Conservation (phyloP, 441 rosid genomes). For the Manihot esculenta region DNA sequence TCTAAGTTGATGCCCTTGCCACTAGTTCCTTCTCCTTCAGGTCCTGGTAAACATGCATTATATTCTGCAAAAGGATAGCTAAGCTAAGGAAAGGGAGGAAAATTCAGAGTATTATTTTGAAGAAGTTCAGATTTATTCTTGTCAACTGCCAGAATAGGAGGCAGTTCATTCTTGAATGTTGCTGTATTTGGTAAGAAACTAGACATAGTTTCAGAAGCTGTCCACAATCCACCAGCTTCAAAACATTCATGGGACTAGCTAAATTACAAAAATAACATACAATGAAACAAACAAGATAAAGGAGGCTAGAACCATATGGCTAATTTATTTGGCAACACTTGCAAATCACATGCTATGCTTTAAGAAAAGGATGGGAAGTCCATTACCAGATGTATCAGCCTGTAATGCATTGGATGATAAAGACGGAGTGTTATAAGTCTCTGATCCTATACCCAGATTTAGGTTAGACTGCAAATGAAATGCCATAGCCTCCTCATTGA, state of each 20-base stretch:
- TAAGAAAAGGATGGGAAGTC: not conserved
- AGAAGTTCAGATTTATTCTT: not conserved
- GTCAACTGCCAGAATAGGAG: not conserved
- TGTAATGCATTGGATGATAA: not conserved
- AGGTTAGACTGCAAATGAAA: slow-evolving; percentile 1
- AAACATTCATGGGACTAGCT: not conserved
- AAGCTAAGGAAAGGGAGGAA: not conserved
- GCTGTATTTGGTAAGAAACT: not conserved
- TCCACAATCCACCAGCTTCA: not conserved
- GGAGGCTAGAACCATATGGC: not conserved
- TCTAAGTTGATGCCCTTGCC: slow-evolving; percentile 5
- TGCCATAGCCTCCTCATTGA: slow-evolving; percentile 9
- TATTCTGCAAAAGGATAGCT: not conserved
- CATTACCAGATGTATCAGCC: slow-evolving; percentile 17
- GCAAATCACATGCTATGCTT: not conserved
- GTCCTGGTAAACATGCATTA: not conserved
- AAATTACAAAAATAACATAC: not conserved
- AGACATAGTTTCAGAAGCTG: not conserved
- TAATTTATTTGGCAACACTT: not conserved
- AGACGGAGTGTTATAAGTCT: not conserved
- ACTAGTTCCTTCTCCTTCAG: slow-evolving; percentile 9
- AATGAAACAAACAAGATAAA: not conserved
- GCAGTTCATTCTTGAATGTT: not conserved
- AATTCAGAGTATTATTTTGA: not conserved
- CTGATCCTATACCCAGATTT: slow-evolving; percentile 6